phyloP scores from a whole-genome alignment of 768 basidiomycete genomes.

The Pleurotus eryngii region DNA sequence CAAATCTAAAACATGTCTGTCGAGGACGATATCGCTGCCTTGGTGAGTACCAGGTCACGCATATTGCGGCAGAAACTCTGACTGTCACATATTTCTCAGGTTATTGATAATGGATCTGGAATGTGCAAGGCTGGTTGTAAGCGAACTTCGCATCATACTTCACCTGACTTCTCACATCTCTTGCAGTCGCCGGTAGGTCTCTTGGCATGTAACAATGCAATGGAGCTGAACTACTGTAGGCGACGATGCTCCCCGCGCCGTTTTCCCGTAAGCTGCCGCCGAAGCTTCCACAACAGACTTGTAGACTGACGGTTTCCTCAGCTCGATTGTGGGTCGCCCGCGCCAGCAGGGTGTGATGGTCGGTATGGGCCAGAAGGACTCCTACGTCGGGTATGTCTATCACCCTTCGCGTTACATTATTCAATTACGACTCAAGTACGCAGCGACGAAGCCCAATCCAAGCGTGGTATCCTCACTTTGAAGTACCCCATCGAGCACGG shows the following conservation, averaged over 20 bases:
- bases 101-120: conserved; percentile 93
- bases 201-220: conserved; percentile 4
- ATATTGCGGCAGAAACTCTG: neutral
- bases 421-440: conserved; percentile 7
- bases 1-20: too few species aligned
- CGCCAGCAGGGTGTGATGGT: conserved; percentile 96
- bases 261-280: conserved; percentile 76
- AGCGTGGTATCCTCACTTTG: conserved; percentile 89
- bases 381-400: conserved; percentile 78
- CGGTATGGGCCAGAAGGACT: conserved; percentile 95
- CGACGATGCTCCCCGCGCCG: conserved; percentile 87
- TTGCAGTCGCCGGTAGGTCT: conserved; percentile 57
- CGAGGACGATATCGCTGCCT: conserved; percentile 45
- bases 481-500: conserved; percentile 94
- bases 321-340: conserved; percentile 91
- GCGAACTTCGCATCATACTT: conserved; percentile 28
- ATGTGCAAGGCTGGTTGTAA: conserved; percentile 99
- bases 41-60: conserved; percentile 28
- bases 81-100: conserved; percentile 35
- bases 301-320: conserved; percentile 21
- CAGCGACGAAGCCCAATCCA: conserved; percentile 88
- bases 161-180: neutral
- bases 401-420: too few species aligned
- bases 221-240: conserved; percentile 34
- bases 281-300: neutral